Conservation (phyloP, 768 basidiomycete species). For the Mycena filopes region DNA sequence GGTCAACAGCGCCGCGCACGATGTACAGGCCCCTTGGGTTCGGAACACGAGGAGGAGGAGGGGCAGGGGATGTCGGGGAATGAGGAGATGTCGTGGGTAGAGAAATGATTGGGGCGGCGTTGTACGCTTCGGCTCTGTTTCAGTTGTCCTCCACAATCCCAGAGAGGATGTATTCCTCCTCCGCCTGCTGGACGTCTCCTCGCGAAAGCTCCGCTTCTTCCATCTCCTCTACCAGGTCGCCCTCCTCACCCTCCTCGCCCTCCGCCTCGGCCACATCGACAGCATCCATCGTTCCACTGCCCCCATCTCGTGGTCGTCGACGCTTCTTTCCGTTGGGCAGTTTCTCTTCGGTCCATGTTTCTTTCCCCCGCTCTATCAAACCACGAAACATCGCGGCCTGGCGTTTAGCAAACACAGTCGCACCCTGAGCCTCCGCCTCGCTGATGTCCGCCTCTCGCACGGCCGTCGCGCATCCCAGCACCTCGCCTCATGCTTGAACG, state of each 20-base stretch:
- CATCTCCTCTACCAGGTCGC: not conserved
- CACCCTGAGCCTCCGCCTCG: not conserved
- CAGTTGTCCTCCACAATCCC: not conserved
- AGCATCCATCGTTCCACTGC: not conserved
- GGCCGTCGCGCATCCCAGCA: conserved; percentile 12
- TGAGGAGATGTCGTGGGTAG: too few species aligned
- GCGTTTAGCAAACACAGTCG: not conserved
- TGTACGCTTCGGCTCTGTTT: too few species aligned
- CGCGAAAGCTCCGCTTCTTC: not conserved
- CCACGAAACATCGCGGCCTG: not conserved
- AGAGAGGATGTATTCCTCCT: not conserved
- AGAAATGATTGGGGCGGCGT: too few species aligned
- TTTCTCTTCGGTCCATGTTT: not conserved
- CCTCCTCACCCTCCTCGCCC: not conserved
- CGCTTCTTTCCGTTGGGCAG: not conserved
- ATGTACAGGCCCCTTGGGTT: too few species aligned
- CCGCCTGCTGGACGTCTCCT: not conserved
- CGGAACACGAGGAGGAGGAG: too few species aligned
- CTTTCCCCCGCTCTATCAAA: not conserved
- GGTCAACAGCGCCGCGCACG: too few species aligned
- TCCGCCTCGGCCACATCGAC: not conserved
- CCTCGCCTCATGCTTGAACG: conserved; percentile 15
- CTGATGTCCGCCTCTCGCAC: not conserved
- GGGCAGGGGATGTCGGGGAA: too few species aligned
- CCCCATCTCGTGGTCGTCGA: not conserved